Evolutionary conservation across 2,329 filamentous ascomycete genomes (phyloP), one percentile per base, ranked within the genome.

Genomic region (Hypoxylon sp.): DNA sequence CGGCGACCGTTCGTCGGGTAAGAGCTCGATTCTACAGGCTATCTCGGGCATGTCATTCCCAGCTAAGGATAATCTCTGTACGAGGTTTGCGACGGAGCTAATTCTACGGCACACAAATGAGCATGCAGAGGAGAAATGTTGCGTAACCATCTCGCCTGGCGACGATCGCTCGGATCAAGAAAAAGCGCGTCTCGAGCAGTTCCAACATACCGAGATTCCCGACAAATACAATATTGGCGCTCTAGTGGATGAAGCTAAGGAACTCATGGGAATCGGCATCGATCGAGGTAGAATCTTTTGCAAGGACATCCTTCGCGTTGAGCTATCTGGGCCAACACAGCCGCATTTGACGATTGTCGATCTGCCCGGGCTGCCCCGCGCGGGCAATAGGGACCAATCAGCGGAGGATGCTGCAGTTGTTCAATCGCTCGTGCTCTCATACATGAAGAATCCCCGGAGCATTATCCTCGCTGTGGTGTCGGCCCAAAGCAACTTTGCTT

Each of bases 11-110:
- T 88, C 85, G 0, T 84, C 85, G 0, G 88, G 88, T 3, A 91
- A 91, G 74, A 89, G 86, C 65, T 90, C 87, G 0, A 86, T 90
- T 0, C 82, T 91, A 0, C 87, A 91, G 70, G 88, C 87, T 0
- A 86, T 91, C 50, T 88, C 88, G 0, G 83, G 86, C 8, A 82
- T 91, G 5, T 80, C 82, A 0, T 91, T 91, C 70, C 88, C 88
- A 0, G 79, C 80, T 2, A 85, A 87, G 10, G 85, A 86, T 55
- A 85, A 81, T 46, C 73, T 89, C 0, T 91, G 88, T 75, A 91
- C 89, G 0, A 81, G 86, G 0, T 91, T 91, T 67, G 84, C 88
- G 0, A 91, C 88, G 0, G 87, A 91, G 74, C 77, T 91, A 17
- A 81, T 88, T 21, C 80, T 91, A 2, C 83, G 87, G 8, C 82